Evolutionary conservation across 106 monocot genomes (phyloP), one percentile per base, ranked within the genome.

Genomic region (Posidonia australis): DNA sequence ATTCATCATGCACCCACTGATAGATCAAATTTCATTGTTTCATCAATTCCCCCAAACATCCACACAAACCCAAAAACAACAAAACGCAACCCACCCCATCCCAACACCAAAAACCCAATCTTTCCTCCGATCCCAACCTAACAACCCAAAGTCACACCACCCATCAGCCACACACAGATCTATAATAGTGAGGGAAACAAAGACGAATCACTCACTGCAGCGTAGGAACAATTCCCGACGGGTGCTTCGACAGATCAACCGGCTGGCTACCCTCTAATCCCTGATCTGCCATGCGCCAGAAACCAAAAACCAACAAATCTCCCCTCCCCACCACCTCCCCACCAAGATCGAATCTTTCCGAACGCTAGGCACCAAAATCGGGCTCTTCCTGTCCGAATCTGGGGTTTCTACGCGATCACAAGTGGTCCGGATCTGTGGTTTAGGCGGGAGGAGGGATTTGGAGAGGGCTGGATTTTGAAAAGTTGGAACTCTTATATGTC

Each of bases 241-340:
- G 86, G 51, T 86, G 86, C 74, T 80, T 86, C 29, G 80, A 63
- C 6, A 86, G 77, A 77, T 86, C 86, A 9, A 86, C 86, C 21
- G 86, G 86, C 51, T 86, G 79, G 74, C 79, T 86, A 28, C 82
- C 82, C 32, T 80, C 86, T 60, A 72, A 26, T 4, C 14, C 81
- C 65, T 82, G 79, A 30, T 82, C 79, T 0, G 86, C 82, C 82
- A 80, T 78, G 1, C 25, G 29, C 3, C 32, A 29, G 27, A 66
- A 46, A 51, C 24, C 53, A 36, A 44, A 0, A n/a, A 3, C 56
- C 44, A 41, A 36, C 26, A 56, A 32, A 58, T 25, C 23, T 54
- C 18, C 18, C 10, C 31, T 25, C 19, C 56, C 22, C 5, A 19
- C 32, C 12, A 51, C 20, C 31, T 41, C 23, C 14, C 53, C 9